These are phyloP conservation scores for Ascochyta koolunga DNA, from an alignment of 2,329 filamentous ascomycete genomes.

Conservation along the genomic window DNA sequence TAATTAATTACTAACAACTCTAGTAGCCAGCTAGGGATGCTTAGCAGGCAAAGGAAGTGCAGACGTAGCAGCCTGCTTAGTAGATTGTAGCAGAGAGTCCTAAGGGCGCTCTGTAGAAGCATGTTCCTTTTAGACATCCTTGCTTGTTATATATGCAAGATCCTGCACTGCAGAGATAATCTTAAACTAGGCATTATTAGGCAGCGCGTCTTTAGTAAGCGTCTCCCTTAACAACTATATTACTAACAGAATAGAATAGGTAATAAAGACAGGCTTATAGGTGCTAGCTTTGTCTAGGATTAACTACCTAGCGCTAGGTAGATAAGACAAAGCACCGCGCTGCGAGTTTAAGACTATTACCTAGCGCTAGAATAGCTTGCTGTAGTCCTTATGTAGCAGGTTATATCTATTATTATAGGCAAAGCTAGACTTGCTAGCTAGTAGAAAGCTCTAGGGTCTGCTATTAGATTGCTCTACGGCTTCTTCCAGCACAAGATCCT, in stretches of 20 bases:
- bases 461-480: not conserved
- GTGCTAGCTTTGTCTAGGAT: not conserved
- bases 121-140: not conserved
- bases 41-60: not conserved
- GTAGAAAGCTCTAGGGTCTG: not conserved
- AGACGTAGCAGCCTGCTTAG: not conserved
- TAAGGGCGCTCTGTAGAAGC: not conserved
- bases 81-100: not conserved
- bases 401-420: not conserved
- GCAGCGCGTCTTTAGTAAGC: not conserved
- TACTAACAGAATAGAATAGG: not conserved
- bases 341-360: not conserved
- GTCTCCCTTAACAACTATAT: not conserved
- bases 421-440: not conserved
- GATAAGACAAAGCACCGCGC: not conserved
- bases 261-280: not conserved
- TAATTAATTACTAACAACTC: no score
- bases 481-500: not conserved
- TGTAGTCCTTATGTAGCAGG: not conserved
- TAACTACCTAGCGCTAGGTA: not conserved
- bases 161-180: not conserved
- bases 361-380: not conserved
- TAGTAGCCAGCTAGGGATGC: not conserved
- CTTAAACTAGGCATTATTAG: not conserved
- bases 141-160: not conserved